These are phyloP conservation scores for Ophiocordyceps camponoti-floridani DNA, from an alignment of 2,329 filamentous ascomycete genomes.

Conservation along the genomic window DNA sequence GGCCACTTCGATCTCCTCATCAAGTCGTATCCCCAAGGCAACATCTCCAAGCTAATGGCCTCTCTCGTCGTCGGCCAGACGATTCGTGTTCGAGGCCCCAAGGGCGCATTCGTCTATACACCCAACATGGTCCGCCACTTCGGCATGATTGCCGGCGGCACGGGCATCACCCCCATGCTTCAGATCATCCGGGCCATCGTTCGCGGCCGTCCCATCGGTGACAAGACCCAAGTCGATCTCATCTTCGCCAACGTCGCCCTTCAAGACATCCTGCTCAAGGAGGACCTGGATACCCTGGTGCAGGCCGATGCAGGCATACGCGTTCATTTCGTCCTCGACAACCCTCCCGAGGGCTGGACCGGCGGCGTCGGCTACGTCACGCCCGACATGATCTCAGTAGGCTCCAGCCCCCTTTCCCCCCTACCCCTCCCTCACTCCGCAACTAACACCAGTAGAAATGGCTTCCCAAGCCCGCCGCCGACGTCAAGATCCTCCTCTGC, in stretches of 20 bases:
- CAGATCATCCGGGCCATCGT: conserved; percentile 87
- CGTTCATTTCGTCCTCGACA: conserved; percentile 91
- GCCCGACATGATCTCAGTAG: conserved; percentile 79
- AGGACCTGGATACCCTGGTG: conserved; percentile 70
- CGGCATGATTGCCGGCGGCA: conserved; percentile 95
- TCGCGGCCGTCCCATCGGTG: conserved; percentile 58
- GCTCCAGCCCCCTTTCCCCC: conserved; percentile 7
- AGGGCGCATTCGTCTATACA: conserved; percentile 94
- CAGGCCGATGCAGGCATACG: conserved; percentile 66
- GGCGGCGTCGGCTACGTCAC: conserved; percentile 93
- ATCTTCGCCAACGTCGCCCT: conserved; percentile 94
- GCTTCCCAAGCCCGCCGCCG: conserved; percentile 64
- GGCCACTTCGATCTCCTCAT: conserved; percentile 94
- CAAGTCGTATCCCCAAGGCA: conserved; percentile 94
- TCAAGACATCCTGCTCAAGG: conserved; percentile 83
- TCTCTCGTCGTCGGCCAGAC: conserved; percentile 65
- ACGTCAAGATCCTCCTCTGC: conserved; percentile 89
- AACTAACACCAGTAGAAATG: conserved; percentile 35
- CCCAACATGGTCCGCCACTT: conserved; percentile 95
- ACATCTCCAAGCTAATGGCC: conserved; percentile 89
- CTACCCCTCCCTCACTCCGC: background rate
- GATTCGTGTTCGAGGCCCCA: conserved; percentile 84
- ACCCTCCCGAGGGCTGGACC: conserved; percentile 78
- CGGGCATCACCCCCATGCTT: conserved; percentile 96
- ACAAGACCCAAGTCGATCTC: conserved; percentile 78